Percentiles rank a stretch among this genome's conserved stretches.
Evolutionary conservation across 23 red algal genomes (phyloP).

Genomic region (Gracilaria gracilis): DNA sequence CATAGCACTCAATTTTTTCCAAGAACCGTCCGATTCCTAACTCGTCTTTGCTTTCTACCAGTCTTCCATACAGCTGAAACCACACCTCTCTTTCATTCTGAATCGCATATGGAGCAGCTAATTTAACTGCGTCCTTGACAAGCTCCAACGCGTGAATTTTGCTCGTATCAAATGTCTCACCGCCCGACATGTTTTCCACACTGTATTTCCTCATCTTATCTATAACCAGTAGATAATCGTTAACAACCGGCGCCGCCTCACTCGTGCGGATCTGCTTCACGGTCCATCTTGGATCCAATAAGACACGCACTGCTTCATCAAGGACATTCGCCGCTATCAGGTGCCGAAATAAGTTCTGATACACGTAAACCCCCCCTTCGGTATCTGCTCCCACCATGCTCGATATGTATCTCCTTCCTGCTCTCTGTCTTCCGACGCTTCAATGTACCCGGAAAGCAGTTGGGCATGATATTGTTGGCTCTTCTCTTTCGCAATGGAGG

Average conservation of each 20-base stretch:
- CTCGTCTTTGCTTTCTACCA: background rate
- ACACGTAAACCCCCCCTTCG: background rate
- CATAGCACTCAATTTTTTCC: background rate
- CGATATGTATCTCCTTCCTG: background rate
- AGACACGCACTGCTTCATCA: background rate
- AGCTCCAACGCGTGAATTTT: background rate
- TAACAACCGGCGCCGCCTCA: background rate
- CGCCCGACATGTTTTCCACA: background rate
- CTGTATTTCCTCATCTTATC: background rate
- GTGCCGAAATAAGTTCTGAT: background rate
- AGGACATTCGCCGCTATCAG: background rate
- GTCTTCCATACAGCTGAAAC: too few relatives aligned
- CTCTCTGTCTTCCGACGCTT: too few relatives aligned
- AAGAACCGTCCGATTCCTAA: background rate
- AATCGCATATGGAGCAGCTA: background rate
- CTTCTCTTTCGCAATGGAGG: background rate
- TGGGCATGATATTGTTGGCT: background rate
- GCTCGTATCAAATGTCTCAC: too few relatives aligned
- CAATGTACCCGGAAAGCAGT: background rate
- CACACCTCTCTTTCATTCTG: background rate
- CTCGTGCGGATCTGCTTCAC: conserved; percentile 1
- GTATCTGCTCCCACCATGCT: background rate
- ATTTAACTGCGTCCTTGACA: background rate
- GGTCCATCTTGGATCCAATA: conserved; percentile 4
- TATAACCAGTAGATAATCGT: background rate